Base-by-base conservation (phyloP, 768 basidiomycete genomes). In the Saitozyma podzolica region DNA sequence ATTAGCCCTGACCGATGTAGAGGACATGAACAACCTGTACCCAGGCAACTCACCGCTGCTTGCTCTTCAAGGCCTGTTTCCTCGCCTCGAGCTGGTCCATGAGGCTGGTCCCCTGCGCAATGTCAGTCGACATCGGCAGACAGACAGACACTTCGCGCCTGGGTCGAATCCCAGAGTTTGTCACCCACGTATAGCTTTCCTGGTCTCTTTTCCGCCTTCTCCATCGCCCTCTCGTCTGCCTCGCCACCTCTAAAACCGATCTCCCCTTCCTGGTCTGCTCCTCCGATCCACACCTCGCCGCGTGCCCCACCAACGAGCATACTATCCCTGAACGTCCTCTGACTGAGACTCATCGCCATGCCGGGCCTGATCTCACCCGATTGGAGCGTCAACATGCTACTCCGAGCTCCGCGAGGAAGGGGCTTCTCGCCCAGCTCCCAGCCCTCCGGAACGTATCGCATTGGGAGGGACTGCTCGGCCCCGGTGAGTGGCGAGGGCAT, bases 401-500 rank as follows among this genome's bases (percentile, higher is more conserved):
- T 83, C 42, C 87, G 84, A 50, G 90, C 87, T 40, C 86, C 89
- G 6, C 85, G 85, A 14, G 91, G 91, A 17, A 93, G 81, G 29
- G 91, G 91, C 53, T 88, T 86, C 0, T 87, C 89, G 75, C 92
- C 89, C 11, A 65, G 11, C 82, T 81, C 14, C 86, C 84, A 50
- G 83, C 76, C 74, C 62, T 50, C 81, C 72, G n/a, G 81, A 76
- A 16, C 80, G 65, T 37, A 50, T 19, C 48, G 19, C 9, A 56
- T 78, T 65, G 43, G 78, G 17, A 29, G 69, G 37, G 63, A 55
- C 45, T 67, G 61, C 16, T 81, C 72, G 16, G 79, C 71, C 8
- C 83, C 80, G 69, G 93, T 89, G 43, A 95, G 81, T 1, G 91
- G 90, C 64, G 88, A 89, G 9, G 93, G 93, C 93, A 96, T 95